These are phyloP conservation scores for Podospora comata DNA, from an alignment of 495 filamentous ascomycete genomes.

Conservation along the genomic window DNA sequence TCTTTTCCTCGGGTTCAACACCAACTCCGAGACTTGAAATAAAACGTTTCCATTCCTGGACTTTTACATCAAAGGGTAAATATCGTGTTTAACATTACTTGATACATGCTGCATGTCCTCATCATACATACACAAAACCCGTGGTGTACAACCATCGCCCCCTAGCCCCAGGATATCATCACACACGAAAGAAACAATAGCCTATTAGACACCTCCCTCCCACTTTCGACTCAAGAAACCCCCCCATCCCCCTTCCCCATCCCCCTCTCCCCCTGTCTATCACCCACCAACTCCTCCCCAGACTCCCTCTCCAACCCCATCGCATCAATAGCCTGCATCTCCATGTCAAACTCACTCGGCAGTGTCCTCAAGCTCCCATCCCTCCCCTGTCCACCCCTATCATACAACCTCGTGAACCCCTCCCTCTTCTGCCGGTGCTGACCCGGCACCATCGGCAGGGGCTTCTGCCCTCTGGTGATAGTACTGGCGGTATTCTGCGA, in stretches of 20 bases:
- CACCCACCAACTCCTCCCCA: not conserved
- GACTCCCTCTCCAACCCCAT: not conserved
- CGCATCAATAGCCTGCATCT: conserved; percentile 9
- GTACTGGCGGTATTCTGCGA: not conserved
- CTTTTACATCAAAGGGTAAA: too few species aligned
- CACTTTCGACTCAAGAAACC: not conserved
- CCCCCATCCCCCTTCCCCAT: not conserved
- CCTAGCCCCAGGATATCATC: not conserved
- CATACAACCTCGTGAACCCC: conserved; percentile 9
- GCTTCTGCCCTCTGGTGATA: not conserved
- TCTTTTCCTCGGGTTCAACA: not conserved
- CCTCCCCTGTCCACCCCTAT: not conserved
- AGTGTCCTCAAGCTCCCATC: not conserved
- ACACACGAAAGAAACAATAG: not conserved
- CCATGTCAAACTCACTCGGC: not conserved
- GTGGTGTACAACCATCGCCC: not conserved
- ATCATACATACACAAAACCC: not conserved
- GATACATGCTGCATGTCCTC: not conserved
- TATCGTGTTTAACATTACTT: not conserved
- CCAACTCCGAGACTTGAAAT: too few species aligned
- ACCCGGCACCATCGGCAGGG: not conserved
- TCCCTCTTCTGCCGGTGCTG: not conserved
- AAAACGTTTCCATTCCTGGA: too few species aligned
- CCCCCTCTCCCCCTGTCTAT: not conserved
- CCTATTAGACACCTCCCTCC: too few species aligned